Base-by-base conservation (phyloP, 306 rosid species). In the Lathyrus oleraceus region DNA sequence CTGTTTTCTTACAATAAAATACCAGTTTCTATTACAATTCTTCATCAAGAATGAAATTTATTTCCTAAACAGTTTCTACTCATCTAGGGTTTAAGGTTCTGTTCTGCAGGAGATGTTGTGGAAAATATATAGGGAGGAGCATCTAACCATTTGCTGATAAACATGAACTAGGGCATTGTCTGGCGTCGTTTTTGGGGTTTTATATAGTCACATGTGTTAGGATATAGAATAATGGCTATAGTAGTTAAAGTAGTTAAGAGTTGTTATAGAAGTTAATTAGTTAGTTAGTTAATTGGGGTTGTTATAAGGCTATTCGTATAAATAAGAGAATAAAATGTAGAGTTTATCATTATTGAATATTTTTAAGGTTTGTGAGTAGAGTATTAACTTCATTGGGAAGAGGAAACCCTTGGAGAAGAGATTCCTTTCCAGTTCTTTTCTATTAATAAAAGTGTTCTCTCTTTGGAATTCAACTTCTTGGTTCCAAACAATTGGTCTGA, bases 21-120 rank as follows among this genome's bases (percentile, higher is more conserved):
- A 57, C 11, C 62, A 27, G 62, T 57, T 57, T 20, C 62, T 57
- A 6, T 57, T 36, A 57, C 17, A 16, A 13, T 59, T 57, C 56
- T 49, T 58, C 52, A 19, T 72, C 61, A 59, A 43, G 48, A 71
- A 14, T 75, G 61, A 71, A 52, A 61, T 71, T 19, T 66, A 5
- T 43, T 65, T 61, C 30, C 35, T 12, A 16, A 38, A 16, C 11
- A 16, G 35, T 12, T 19, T 56, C 48, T n/a, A 51, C 39, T 25
- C 5, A 6, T 6, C 39, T 54, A 11, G 35, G 13, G 71, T 12
- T 10, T 20, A 27, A 53, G 16, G 20, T 30, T 49, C 72, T 75
- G 56, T 74, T 58, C 67, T 64, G 11, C 69, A 10, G 44, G 54
- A 20, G 56, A 25, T 15, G 15, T n/a, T 21, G 14, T 45, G 42